Base-by-base conservation (phyloP, 2,329 filamentous ascomycete genomes). In the Fusarium pseudoanthophilum region DNA sequence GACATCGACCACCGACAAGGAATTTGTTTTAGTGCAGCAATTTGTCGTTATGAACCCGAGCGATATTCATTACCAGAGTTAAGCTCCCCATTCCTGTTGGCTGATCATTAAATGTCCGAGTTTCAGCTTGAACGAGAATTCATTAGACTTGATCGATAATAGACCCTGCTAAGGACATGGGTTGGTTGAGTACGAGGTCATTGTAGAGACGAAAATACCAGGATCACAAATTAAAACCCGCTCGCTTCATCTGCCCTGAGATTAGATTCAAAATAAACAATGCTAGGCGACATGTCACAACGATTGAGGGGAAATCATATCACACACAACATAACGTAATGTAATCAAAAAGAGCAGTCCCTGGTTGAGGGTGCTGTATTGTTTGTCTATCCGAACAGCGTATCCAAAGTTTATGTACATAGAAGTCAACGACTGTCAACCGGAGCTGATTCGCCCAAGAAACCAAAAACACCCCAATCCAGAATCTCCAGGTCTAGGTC, bases 391-490 rank as follows among this genome's bases (percentile, higher is more conserved):
- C 57, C 60, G 63, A 48, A 48, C 52, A 40, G 56, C 71, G 67
- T 63, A 62, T 66, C 57, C 37, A 56, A 74, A 57, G 61, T 59
- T 75, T 74, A 74, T 74, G 68, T 74, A 74, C 72, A 75, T 73
- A 61, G 69, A 74, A 74, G 67, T 74, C 71, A 67, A 69, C 45
- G 49, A 67, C 63, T 70, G 64, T 64, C 64, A 73, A 70, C 72
- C 57, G 48, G 71, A 51, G 72, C 67, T 73, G 66, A 73, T 68
- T 63, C 69, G 66, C 69, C 60, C 39, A 55, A 67, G 69, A 67
- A 72, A 75, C 71, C 73, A 63, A 70, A 67, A 77, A 76, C 75
- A 76, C 72, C 74, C 73, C 64, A 72, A 77, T 75, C 66, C 71
- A 72, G 69, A 75, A 77, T 60, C 59, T 72, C 65, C 46, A 59